phyloP scores from a whole-genome alignment of 257 asterid species.

The Salvia splendens region DNA sequence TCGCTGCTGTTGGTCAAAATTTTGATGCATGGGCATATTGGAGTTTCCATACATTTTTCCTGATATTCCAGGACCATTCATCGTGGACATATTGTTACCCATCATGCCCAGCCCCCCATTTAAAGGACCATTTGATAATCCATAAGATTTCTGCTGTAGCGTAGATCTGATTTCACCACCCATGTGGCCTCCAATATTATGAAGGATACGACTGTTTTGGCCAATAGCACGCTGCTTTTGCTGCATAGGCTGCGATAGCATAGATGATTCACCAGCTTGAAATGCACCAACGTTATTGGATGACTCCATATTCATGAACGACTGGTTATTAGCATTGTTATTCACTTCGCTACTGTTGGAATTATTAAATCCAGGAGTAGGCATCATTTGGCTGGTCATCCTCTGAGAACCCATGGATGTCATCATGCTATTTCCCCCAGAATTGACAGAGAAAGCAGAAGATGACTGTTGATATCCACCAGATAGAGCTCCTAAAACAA shows the following conservation, averaged over 20 bases:
- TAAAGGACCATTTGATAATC: constrained; percentile 61
- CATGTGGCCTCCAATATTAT: constrained; percentile 77
- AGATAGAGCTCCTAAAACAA: constrained; percentile 55
- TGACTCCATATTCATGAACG: constrained; percentile 61
- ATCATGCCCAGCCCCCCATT: constrained; percentile 68
- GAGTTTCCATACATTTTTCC: constrained; percentile 62
- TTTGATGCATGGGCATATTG: constrained; percentile 57
- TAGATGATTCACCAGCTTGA: constrained; percentile 62
- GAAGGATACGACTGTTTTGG: constrained; percentile 80
- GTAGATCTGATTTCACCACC: constrained; percentile 78
- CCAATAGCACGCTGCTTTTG: constrained; percentile 71
- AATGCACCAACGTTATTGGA: constrained; percentile 56
- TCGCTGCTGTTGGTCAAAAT: constrained; percentile 64
- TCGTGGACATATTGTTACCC: constrained; percentile 54
- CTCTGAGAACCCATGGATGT: constrained; percentile 74
- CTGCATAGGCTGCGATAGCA: constrained; percentile 75
- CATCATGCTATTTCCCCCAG: constrained; percentile 66
- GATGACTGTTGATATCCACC: constrained; percentile 72
- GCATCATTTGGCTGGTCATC: constrained; percentile 93
- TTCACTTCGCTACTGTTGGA: constrained; percentile 49
- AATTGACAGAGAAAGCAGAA: constrained; percentile 64
- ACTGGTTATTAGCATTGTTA: constrained; percentile 52
- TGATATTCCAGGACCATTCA: constrained; percentile 60
- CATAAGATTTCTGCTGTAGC: constrained; percentile 70
- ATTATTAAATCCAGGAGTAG: constrained; percentile 88